Conservation (phyloP, 371 early-diverging fungal species). For the Vairimorpha necatrix region DNA sequence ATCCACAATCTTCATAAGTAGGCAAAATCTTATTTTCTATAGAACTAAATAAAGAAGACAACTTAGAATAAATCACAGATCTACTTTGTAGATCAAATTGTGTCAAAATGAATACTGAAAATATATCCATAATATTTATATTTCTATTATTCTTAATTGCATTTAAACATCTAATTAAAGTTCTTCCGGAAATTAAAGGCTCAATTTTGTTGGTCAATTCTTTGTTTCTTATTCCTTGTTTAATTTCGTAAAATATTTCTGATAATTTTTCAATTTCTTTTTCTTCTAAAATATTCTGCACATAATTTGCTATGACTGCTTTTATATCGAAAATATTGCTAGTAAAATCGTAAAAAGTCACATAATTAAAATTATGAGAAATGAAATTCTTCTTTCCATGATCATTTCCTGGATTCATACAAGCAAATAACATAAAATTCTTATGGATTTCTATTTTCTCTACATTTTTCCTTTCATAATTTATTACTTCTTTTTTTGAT, state of each 20-base stretch:
- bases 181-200: conserved; percentile 85
- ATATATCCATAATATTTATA: conserved; percentile 79
- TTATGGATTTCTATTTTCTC: conserved; percentile 69
- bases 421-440: conserved; percentile 89
- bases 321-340: conserved; percentile 70
- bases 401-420: conserved; percentile 96
- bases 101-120: conserved; percentile 84
- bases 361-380: conserved; percentile 29
- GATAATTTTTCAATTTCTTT: conserved; percentile 62
- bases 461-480: conserved; percentile 30
- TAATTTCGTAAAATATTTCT: conserved; percentile 73
- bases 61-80: conserved; percentile 15
- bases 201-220: conserved; percentile 76
- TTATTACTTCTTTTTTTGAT: conserved; percentile 64
- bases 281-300: conserved; percentile 27
- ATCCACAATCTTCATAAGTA: conserved; percentile 62
- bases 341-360: conserved; percentile 51
- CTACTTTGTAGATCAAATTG: conserved; percentile 59
- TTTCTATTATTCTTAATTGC: conserved; percentile 67
- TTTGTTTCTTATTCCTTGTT: conserved; percentile 70
- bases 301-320: conserved; percentile 73
- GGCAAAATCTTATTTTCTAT: conserved; percentile 69
- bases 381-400: conserved; percentile 84
- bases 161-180: conserved; percentile 77
- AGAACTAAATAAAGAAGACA: conserved; percentile 67